Conservation (phyloP, 192 early-diverging fungal genomes). For the Coemansia furcata region DNA sequence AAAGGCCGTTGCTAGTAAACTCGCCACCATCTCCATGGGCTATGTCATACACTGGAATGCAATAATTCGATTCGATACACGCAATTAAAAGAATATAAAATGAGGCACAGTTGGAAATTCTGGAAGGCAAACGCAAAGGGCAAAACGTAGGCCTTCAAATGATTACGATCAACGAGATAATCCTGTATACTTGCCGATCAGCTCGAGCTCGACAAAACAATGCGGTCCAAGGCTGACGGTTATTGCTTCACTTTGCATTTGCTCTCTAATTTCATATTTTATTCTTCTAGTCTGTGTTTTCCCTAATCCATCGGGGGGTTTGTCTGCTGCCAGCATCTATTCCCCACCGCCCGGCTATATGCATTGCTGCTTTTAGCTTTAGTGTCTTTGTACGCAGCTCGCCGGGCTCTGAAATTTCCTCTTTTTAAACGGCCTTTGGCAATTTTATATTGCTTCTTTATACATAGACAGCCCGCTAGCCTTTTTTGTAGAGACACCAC, state of each 20-base stretch:
- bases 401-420: background rate
- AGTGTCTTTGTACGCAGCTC: background rate
- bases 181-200: background rate
- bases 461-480: background rate
- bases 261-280: background rate
- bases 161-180: background rate
- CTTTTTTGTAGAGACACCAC: background rate
- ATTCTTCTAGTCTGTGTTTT: background rate
- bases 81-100: background rate
- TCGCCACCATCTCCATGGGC: slow-evolving; percentile 4
- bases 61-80: background rate
- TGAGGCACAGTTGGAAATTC: background rate
- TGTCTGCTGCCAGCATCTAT: background rate
- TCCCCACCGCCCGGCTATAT: background rate
- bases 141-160: background rate
- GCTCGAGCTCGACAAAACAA: background rate
- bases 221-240: no score
- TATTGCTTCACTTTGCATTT: background rate
- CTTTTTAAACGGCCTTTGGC: background rate
- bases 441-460: background rate
- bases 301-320: background rate
- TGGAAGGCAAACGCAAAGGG: background rate
- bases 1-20: background rate
- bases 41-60: background rate
- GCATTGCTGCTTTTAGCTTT: background rate